Evolutionary conservation across 2,329 filamentous ascomycete genomes (phyloP), one percentile per base, ranked within the genome.

Genomic region (Botrytis porri): DNA sequence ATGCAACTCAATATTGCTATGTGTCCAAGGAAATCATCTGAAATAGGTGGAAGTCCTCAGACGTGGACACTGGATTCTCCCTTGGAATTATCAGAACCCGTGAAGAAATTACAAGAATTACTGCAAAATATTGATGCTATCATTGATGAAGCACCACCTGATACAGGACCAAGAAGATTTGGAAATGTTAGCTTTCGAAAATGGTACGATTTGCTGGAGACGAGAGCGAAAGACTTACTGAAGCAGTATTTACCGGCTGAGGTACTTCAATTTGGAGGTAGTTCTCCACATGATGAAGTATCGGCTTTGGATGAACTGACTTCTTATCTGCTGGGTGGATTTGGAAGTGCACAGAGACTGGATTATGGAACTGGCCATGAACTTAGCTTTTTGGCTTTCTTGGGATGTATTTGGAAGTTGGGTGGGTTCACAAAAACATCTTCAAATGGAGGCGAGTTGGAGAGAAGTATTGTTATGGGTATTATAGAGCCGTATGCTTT

Each of bases 291-390:
- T 64, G 79, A 59, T 12, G 70, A 80, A 0, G 82, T 83, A 29
- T 84, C 85, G 1, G 88, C 89, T 8, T 85, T 86, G 76, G 86
- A 87, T 65, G 95, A 98, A 82, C 83, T 98, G 14, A 86, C 85
- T 73, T 86, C 88, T 60, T 99, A 99, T 81, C 87, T 99, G 1
- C 82, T 97, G 6, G 95, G 94, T 22, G 89, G 88, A 7, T 98
- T 97, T 82, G 96, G 96, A 5, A 98, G 94, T 80, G 83, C 93
- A 0, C 94, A 98, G 79, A 86, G 96, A 71, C 85, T 99, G 39
- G 96, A 99, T 83, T 99, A 98, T 80, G 96, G 96, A 2, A 98
- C 96, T 0, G 96, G 96, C 0, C 96, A 99, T 81, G 96, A 99
- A 80, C 84, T 99, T 69, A 97, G 93, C 82, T 99, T 99, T 79